Evolutionary conservation across 2,329 filamentous ascomycete genomes (phyloP).

Genomic region (Neurospora sp.): DNA sequence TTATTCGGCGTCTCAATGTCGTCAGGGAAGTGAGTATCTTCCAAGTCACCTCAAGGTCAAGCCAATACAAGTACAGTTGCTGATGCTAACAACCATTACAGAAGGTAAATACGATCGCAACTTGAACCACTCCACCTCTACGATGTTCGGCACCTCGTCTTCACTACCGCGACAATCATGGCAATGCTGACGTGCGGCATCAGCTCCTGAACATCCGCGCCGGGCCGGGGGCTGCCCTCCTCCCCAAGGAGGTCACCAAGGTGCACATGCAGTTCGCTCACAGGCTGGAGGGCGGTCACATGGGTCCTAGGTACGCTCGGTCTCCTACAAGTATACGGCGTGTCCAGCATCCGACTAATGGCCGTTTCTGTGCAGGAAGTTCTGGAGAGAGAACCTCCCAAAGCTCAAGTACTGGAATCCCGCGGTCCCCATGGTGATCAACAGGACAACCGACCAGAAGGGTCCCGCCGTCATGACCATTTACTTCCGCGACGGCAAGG

Average conservation of each 20-base stretch:
- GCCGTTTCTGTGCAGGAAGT: slow-evolving; percentile 53
- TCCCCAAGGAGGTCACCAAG: slow-evolving; percentile 66
- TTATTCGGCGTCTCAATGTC: slow-evolving; percentile 63
- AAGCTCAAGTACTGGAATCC: slow-evolving; percentile 95
- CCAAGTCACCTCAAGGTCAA: background rate
- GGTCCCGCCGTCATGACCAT: slow-evolving; percentile 54
- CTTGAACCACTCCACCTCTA: slow-evolving; percentile 9
- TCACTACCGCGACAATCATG: background rate
- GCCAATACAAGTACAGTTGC: background rate
- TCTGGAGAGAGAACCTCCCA: slow-evolving; percentile 76
- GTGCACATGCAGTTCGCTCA: slow-evolving; percentile 66
- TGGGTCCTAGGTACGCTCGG: slow-evolving; percentile 56
- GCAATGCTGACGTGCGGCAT: slow-evolving; percentile 10
- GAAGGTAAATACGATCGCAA: slow-evolving; percentile 30
- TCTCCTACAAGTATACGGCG: background rate
- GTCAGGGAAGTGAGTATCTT: slow-evolving; percentile 55
- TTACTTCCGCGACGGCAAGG: slow-evolving; percentile 40
- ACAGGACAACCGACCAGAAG: slow-evolving; percentile 50
- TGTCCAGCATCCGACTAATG: slow-evolving; percentile 4
- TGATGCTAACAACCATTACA: slow-evolving; percentile 20
- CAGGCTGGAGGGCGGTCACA: slow-evolving; percentile 55
- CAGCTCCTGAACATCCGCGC: slow-evolving; percentile 15
- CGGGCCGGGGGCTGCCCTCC: slow-evolving; percentile 72
- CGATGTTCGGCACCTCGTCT: slow-evolving; percentile 4
- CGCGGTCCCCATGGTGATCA: slow-evolving; percentile 69